Percentiles rank a stretch among this genome's conserved stretches.
phyloP scores from a whole-genome alignment of 169 alveolate species.

The Eimeria maxima region DNA sequence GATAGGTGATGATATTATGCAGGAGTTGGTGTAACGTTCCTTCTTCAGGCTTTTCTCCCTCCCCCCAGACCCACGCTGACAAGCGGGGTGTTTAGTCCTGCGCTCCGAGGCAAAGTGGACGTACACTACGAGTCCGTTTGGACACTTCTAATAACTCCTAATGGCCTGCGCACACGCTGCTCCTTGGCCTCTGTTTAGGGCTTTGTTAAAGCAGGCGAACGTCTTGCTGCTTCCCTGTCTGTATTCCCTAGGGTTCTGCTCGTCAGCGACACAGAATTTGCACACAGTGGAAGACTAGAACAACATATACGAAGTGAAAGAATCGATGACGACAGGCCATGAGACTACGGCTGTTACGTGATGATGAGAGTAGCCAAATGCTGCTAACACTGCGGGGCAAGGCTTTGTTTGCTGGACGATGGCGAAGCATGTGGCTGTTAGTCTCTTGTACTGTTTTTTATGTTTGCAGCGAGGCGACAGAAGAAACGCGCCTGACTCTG shows the following conservation, averaged over 20 bases:
- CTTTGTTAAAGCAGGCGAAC: background rate
- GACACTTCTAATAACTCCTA: background rate
- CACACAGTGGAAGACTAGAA: no score
- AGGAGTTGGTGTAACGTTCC: background rate
- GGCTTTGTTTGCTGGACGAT: background rate
- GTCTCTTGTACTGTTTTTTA: background rate
- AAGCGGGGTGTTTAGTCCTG: constrained; percentile 17
- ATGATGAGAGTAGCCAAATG: background rate
- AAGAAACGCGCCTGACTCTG: constrained; percentile 58
- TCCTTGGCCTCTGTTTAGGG: background rate
- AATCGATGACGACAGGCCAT: background rate
- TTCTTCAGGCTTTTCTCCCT: constrained; percentile 43
- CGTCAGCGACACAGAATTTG: background rate
- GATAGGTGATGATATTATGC: background rate
- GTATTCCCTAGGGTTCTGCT: background rate
- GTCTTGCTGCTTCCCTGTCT: background rate
- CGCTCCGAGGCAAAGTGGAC: constrained; percentile 54
- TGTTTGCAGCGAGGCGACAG: constrained; percentile 9
- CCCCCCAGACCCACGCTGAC: background rate
- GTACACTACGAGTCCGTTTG: constrained; percentile 34
- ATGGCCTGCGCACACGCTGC: background rate
- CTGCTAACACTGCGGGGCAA: background rate
- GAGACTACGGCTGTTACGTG: background rate
- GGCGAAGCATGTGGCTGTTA: background rate
- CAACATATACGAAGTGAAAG: no score